Base-by-base conservation (phyloP, 352 stramenopile species). In the Phytopythium helicoides region DNA sequence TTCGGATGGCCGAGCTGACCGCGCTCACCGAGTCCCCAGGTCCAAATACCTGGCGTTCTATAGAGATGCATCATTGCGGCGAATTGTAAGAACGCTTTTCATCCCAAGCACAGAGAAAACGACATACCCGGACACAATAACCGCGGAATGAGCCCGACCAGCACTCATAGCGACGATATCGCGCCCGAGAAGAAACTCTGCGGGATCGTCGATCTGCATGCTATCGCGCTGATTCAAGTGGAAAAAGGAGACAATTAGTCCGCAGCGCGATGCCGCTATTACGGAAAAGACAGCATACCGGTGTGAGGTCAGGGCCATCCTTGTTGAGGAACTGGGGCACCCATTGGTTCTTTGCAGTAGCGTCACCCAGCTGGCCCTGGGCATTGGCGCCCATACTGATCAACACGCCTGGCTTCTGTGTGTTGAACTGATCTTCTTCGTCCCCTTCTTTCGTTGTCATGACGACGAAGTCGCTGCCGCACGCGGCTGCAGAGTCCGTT, bases 371-470 rank as follows among this genome's bases (percentile, higher is more conserved):
- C 45, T 92, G 82, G 1, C 67, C 79, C 42, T 92, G 73, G 3
- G 61, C 69, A 56, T 92, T 92, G 23, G 67, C 81, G 3, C 82
- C 82, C 79, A 92, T 88, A 36, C 71, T 81, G 79, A 92, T 89
- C 48, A 88, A 82, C 14, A 92, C 82, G 23, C 82, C 82, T 19
- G 77, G 82, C 22, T 76, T 85, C 39, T 89, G 64, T 12, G 74
- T 86, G 57, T 88, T 86, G 47, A 92, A 92, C 47, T 90, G 79
- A 51, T 76, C 71, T 22, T 86, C 75, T 39, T 92, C 82, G 8
- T 72, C 65, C n/a, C 56, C 64, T 34, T 88, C 71, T 40, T 73
- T 73, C 14, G 82, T 86, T 16, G 76, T 89, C 67, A 90, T 82
- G 25, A 92, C 18, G 31, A 84, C 65, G 47, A 92, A 92, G 46